Base-by-base conservation (phyloP, 2,329 filamentous ascomycete species). In the Calonectria pseudoreteaudii region DNA sequence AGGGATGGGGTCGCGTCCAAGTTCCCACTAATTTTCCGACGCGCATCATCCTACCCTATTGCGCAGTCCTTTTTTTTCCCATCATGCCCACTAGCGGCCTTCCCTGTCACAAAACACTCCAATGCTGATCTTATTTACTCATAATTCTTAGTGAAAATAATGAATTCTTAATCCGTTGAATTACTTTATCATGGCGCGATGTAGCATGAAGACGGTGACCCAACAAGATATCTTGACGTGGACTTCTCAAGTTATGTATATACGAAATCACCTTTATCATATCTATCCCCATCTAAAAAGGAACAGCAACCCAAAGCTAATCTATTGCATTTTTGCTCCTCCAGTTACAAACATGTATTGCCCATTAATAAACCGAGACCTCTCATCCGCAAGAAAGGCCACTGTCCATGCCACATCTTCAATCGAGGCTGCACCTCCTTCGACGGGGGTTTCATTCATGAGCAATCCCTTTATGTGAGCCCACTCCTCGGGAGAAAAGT, bases 341-440 rank as follows among this genome's bases (percentile, higher is more conserved):
- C 70, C 70, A 10, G 64, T 52, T 9, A 72, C 41, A 26, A 68
- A 58, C 70, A 72, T 72, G 23, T 49, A 72, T 18, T 72, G 64
- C 3, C 70, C 70, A 20, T 72, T 72, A 11, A 72, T 72, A 28
- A 72, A 72, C 13, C 70, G 64, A 18, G 70, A 72, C 16, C 70
- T 30, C 31, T 72, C 70, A 30, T 72, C 70, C 2, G 70, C 64
- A 3, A 72, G 38, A 47, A 72, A 72, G 5, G 30, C 70, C 8
- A 68, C 70, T 5, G 70, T 66, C 70, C 70, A 72, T 9, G 70
- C 70, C 3, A 72, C 70, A 53, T 72, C 70, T 13, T 67, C 64
- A 5, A 60, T 64, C 11, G 64, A 72, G 4, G 70, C 70, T 9
- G 70, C 70, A 14, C 50, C 30, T 13, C 70, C 70, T 16, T 72